Evolutionary conservation across 768 basidiomycete species (phyloP), one percentile per base, ranked within the genome.

Genomic region (Lentinula boryana): DNA sequence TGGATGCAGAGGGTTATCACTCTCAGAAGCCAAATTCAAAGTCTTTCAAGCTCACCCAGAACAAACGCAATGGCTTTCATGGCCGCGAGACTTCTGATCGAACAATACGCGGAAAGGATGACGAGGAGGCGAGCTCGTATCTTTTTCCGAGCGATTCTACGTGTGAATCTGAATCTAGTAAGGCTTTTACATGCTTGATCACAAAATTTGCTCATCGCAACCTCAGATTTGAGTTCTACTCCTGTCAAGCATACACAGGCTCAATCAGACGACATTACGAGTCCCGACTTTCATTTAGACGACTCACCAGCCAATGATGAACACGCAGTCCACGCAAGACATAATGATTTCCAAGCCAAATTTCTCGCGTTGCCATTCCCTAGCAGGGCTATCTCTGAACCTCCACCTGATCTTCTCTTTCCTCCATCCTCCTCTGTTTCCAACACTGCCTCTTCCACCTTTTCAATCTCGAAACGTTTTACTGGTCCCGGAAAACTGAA

Each of bases 1-100:
- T 95, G 35, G 94, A 97, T 66, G 83, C 85, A 67, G 84, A 86
- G 56, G 94, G 93, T 0, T 96, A 96, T 71, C 88, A 92, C 71
- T 75, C 83, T 0, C 16, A 50, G 36, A 5, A 53, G 35, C 46
- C 10, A 8, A 35, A 15, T 7, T 51, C 49, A 41, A 32, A 40
- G 32, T 50, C 57, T 15, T 35, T 32, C 36, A 13, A 38, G 10
- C 21, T 23, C 18, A 44, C 23, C 27, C 27, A 27, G n/a, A 50
- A n/a, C 21, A 31, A 31, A 18, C 16, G 13, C 15, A 38, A 56
- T 43, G 13, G 35, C 4, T 27, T 15, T 7, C 75, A 75, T 56
- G 66, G 66, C 15, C 73, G 70, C 32, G 77, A 79, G 67, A 63
- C 66, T 32, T 78, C 78, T 23, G 79, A 80, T 59, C 70, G 71